phyloP scores from a whole-genome alignment of 2,329 filamentous ascomycete species.

The Sarocladium brachiariae region DNA sequence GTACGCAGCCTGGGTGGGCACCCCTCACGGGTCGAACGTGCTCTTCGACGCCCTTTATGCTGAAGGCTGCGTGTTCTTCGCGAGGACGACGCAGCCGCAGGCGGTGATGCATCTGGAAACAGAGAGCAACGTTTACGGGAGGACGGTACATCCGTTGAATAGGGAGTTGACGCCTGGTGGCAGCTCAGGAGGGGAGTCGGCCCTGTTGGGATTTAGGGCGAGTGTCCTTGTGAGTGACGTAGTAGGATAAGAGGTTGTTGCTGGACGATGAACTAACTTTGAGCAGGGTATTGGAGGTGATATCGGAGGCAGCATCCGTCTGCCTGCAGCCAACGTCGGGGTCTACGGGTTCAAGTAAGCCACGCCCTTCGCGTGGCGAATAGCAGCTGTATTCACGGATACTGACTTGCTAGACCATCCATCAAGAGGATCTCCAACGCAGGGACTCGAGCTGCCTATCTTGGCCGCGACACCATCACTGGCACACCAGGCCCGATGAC shows the following conservation, averaged over 20 bases:
- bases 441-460: constrained; percentile 21
- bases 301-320: constrained; percentile 33
- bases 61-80: constrained; percentile 44
- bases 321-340: constrained; percentile 28
- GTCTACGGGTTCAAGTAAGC: constrained; percentile 28
- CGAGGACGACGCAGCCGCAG: constrained; percentile 64
- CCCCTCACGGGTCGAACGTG: constrained; percentile 24
- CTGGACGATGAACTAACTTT: background rate
- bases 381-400: background rate
- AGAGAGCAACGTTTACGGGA: constrained; percentile 56
- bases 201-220: constrained; percentile 33
- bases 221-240: constrained; percentile 31
- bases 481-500: constrained; percentile 27
- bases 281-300: constrained; percentile 32
- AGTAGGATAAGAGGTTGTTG: background rate
- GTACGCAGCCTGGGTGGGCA: constrained; percentile 24
- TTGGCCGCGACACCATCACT: constrained; percentile 28
- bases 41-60: constrained; percentile 23
- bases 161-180: constrained; percentile 55
- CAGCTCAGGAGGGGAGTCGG: constrained; percentile 51
- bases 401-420: constrained; percentile 20
- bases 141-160: constrained; percentile 57
- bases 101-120: constrained; percentile 50
- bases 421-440: constrained; percentile 22
- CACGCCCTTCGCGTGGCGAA: background rate